Conservation (phyloP, 2,329 filamentous ascomycete genomes). For the Xylaria sp. region DNA sequence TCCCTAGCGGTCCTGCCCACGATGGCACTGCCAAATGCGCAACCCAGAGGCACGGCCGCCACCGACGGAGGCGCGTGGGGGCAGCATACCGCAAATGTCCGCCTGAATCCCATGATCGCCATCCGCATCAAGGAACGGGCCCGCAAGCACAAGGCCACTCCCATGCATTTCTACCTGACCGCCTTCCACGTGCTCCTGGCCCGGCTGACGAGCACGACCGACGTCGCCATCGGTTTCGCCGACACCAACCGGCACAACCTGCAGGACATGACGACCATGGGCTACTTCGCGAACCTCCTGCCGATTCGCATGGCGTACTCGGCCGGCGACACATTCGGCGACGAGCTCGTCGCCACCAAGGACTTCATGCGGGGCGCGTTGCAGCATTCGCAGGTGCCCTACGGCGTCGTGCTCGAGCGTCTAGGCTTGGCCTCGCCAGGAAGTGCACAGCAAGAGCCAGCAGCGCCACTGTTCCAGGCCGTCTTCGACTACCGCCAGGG, state of each 20-base stretch:
- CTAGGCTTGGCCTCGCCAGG: constrained; percentile 53
- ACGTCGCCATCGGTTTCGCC: constrained; percentile 56
- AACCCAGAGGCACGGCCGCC: too few relatives aligned
- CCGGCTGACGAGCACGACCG: constrained; percentile 44
- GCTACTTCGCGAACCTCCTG: constrained; percentile 61
- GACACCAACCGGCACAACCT: constrained; percentile 53
- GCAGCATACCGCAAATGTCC: constrained; percentile 6
- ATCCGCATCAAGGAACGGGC: constrained; percentile 31
- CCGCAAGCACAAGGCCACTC: constrained; percentile 46
- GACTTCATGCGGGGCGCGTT: constrained; percentile 51
- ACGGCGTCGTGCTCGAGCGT: constrained; percentile 59
- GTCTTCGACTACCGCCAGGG: constrained; percentile 48
- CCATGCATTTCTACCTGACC: constrained; percentile 57
- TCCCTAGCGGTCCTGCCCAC: background rate
- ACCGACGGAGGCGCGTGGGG: too few relatives aligned
- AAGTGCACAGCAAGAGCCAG: too few relatives aligned
- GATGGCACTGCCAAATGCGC: too few relatives aligned
- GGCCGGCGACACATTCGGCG: constrained; percentile 16
- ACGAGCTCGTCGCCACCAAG: constrained; percentile 26
- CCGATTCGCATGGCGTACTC: constrained; percentile 53
- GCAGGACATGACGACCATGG: constrained; percentile 51
- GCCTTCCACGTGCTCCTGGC: constrained; percentile 50
- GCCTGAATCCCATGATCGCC: background rate
- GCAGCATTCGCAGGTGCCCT: constrained; percentile 57
- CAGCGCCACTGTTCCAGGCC: constrained; percentile 64